Base-by-base conservation (phyloP, 768 basidiomycete species). In the Pisolithus marmoratus region DNA sequence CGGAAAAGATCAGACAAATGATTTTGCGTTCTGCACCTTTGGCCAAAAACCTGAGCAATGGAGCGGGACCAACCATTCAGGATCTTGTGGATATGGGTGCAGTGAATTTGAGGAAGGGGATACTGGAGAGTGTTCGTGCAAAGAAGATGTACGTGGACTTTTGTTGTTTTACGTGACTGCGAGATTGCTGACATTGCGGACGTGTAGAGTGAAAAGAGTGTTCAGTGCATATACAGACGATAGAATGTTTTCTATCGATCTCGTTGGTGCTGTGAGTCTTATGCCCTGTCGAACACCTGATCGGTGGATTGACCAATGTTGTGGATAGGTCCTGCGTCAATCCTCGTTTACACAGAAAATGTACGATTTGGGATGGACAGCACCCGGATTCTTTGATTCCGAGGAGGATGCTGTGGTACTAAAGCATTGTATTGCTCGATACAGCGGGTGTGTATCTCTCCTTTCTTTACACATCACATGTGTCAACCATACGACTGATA, bases 331-430 rank as follows among this genome's bases (percentile, higher is more conserved):
- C 0, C 54, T 82, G 8, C 77, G 82, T 0, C 82, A 84, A 60
- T 75, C 72, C 5, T 74, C 74, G 0, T 83, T 83, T 51, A 70
- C 78, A 12, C 54, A 65, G 55, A 83, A 82, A 63, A 81, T 83
- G 78, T 61, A 69, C 36, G 66, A 74, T 27, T 66, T 83, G 2
- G 68, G 71, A 0, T 84, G 82, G 82, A 79, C 74, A 2, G 55
- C 67, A 17, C 68, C 72, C 0, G 60, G 59, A 2, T 78, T 72
- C 53, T 79, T 82, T 36, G 37, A 53, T 8, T 61, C 66, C 48
- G 51, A 50, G 2, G 49, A 53, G 7, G 68, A 69, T 31, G 74
- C 78, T 44, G 51, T 73, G 5, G 73, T 72, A 1, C 62, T 83
- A 8, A 68, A 74, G 26, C 78, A 81, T 55, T 72, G 74, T 5